Conservation (phyloP, 2,329 filamentous ascomycete species). For the Fusarium torulosum region DNA sequence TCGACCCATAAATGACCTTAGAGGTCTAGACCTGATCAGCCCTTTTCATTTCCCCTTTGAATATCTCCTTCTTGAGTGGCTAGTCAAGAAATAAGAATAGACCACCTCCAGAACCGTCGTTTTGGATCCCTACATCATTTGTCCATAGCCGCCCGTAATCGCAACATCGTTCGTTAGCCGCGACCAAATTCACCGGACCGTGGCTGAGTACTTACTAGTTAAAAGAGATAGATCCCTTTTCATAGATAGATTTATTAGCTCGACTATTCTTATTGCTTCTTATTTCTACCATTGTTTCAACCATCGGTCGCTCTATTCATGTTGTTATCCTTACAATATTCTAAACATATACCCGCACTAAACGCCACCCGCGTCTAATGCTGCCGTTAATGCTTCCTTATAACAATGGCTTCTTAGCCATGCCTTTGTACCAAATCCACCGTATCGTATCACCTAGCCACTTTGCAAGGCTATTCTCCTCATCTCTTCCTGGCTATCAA, state of each 20-base stretch:
- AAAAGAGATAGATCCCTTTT: constrained; percentile 30
- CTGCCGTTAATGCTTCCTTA: constrained; percentile 22
- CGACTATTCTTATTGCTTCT: constrained; percentile 23
- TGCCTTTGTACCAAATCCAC: neutral
- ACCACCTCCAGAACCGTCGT: constrained; percentile 13
- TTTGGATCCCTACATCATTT: constrained; percentile 23
- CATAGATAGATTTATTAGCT: neutral
- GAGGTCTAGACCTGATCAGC: constrained; percentile 37
- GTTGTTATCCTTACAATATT: constrained; percentile 19
- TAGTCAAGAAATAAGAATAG: constrained; percentile 39
- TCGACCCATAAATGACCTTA: constrained; percentile 26
- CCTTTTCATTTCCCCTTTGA: constrained; percentile 34
- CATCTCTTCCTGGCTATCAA: constrained; percentile 2
- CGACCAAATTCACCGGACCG: constrained; percentile 7
- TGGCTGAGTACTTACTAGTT: constrained; percentile 34
- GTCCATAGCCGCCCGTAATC: constrained; percentile 30
- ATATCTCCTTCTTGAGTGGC: constrained; percentile 10
- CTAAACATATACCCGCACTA: constrained; percentile 22
- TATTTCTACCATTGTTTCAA: constrained; percentile 19
- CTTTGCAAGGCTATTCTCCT: constrained; percentile 9
- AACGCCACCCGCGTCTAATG: constrained; percentile 42
- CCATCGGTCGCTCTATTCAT: constrained; percentile 14
- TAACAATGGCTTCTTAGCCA: constrained; percentile 3
- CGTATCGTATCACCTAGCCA: constrained; percentile 5
- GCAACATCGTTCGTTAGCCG: neutral